phyloP scores from a whole-genome alignment of 441 rosid species.

The Bocquillonia castaneifolia region DNA sequence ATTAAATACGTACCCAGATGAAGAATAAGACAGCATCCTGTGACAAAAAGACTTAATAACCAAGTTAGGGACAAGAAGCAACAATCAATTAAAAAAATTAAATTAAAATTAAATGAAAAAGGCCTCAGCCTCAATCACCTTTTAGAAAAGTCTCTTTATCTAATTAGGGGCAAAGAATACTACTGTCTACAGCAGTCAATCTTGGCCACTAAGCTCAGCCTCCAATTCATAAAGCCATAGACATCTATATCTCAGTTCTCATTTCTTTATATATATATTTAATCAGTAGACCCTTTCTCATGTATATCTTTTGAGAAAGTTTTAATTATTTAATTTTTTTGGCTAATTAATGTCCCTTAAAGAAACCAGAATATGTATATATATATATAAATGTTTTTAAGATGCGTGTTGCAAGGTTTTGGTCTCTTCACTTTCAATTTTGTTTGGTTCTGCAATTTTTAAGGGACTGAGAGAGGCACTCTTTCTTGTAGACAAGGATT shows the following conservation, averaged over 20 bases:
- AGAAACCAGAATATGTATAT: too few species aligned
- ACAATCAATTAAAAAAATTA: too few species aligned
- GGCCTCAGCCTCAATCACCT: background rate
- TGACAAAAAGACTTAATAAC: constrained; percentile 15
- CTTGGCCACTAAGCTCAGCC: background rate
- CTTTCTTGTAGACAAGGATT: too few species aligned
- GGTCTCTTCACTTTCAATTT: constrained; percentile 33
- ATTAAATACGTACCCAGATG: background rate
- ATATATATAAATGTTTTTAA: constrained; percentile 1
- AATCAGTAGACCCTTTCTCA: too few species aligned
- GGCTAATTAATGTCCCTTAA: too few species aligned
- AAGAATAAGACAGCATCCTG: constrained; percentile 15
- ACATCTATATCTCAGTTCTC: too few species aligned
- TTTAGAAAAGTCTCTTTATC: constrained; percentile 19
- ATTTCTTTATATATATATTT: too few species aligned
- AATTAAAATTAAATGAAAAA: background rate
- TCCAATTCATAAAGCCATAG: background rate
- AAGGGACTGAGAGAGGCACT: background rate
- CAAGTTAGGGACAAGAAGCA: constrained; percentile 29
- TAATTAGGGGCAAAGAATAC: constrained; percentile 36
- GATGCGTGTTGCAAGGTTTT: constrained; percentile 61
- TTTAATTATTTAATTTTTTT: too few species aligned
- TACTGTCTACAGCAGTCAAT: background rate
- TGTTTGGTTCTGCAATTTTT: constrained; percentile 25
- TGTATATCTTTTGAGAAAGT: too few species aligned